Conservation (phyloP, 2,329 filamentous ascomycete species). For the Colletotrichum musae region DNA sequence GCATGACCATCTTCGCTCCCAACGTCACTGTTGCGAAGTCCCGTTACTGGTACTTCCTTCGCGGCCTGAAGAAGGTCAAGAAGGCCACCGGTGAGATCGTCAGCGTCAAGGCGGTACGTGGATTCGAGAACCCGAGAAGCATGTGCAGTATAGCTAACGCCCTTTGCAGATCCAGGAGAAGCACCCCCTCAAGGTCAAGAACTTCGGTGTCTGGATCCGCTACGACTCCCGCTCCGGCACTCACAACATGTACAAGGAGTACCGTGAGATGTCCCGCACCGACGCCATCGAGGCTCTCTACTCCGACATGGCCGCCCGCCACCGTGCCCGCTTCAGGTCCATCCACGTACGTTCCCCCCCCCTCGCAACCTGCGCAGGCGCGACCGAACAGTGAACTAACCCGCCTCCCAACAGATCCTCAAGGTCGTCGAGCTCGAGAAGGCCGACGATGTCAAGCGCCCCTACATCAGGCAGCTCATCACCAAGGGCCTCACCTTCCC, state of each 20-base stretch:
- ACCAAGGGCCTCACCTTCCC: constrained; percentile 97
- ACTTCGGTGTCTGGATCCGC: constrained; percentile 99
- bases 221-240: constrained; percentile 99
- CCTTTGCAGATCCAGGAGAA: constrained; percentile 87
- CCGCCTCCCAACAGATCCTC: constrained; percentile 78
- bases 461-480: constrained; percentile 99
- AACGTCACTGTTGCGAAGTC: constrained; percentile 99
- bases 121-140: background rate
- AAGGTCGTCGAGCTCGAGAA: constrained; percentile 98
- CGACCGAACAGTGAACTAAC: background rate
- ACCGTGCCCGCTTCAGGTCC: constrained; percentile 97
- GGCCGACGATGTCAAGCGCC: constrained; percentile 93
- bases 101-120: constrained; percentile 91
- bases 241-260: constrained; percentile 99
- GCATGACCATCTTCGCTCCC: constrained; percentile 99
- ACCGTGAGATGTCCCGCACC: constrained; percentile 97
- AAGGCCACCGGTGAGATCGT: constrained; percentile 99
- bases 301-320: constrained; percentile 99
- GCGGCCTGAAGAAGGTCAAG: constrained; percentile 99
- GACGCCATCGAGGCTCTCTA: constrained; percentile 97
- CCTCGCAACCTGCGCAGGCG: background rate
- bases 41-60: constrained; percentile 99
- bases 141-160: background rate
- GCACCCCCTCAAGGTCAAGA: constrained; percentile 99
- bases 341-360: constrained; percentile 84